Evolutionary conservation across 2,329 filamentous ascomycete species (phyloP).

Genomic region (Lasiodiplodia sp.): DNA sequence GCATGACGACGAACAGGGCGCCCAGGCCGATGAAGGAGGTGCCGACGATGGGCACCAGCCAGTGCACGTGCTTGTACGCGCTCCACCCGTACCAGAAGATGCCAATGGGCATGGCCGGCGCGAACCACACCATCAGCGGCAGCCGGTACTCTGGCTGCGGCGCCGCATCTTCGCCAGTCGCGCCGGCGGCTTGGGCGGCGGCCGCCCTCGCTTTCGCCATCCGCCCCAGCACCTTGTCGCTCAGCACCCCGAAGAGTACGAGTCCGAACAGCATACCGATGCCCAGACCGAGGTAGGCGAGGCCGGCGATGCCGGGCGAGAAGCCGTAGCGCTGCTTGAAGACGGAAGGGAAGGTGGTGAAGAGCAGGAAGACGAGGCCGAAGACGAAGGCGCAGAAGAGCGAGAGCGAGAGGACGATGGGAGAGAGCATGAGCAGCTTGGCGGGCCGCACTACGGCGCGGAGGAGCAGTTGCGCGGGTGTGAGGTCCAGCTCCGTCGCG

Average conservation of each 20-base stretch:
- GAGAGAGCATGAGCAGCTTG: conserved; percentile 65
- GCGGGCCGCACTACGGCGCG: conserved; percentile 61
- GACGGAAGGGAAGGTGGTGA: conserved; percentile 48
- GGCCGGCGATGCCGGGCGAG: conserved; percentile 41
- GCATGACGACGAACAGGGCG: neutral
- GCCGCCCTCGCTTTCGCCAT: conserved; percentile 34
- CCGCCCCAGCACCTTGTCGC: conserved; percentile 48
- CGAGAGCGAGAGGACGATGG: conserved; percentile 60
- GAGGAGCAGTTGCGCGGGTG: conserved; percentile 40
- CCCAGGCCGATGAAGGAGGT: conserved; percentile 59
- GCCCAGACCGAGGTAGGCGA: conserved; percentile 46
- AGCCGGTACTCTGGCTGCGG: conserved; percentile 50
- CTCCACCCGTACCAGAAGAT: conserved; percentile 66
- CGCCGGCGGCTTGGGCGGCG: no score
- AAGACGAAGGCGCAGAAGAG: conserved; percentile 58
- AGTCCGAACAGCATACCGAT: conserved; percentile 51
- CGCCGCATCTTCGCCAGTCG: no score
- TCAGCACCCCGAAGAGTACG: conserved; percentile 42
- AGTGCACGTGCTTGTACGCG: conserved; percentile 60
- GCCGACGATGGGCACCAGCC: conserved; percentile 65
- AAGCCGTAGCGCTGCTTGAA: conserved; percentile 47
- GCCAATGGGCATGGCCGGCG: conserved; percentile 49
- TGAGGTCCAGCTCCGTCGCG: conserved; percentile 41
- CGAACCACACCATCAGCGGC: conserved; percentile 47
- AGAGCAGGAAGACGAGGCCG: conserved; percentile 50